These are phyloP conservation scores for Eleusine indica DNA, from an alignment of 176 grass and related monocot genomes.

Conservation along the genomic window DNA sequence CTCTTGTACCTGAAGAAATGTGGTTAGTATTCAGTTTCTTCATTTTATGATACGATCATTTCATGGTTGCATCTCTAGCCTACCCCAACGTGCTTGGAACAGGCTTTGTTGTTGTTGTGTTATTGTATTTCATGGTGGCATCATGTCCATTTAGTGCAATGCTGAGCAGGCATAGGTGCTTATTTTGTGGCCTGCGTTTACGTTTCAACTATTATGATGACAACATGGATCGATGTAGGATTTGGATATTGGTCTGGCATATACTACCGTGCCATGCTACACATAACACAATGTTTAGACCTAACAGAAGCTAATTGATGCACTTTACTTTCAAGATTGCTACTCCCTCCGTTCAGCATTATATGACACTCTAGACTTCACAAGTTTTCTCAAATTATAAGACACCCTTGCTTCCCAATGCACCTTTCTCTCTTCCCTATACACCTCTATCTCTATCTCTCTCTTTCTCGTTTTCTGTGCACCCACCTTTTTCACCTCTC, in stretches of 20 bases:
- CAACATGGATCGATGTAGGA: background rate
- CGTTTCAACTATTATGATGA: constrained; percentile 17
- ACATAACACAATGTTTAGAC: background rate
- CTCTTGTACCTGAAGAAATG: constrained; percentile 97
- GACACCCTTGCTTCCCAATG: too few species aligned
- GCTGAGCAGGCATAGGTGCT: background rate
- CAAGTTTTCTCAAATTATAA: too few species aligned
- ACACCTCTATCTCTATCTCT: too few species aligned
- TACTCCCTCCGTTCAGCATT: background rate
- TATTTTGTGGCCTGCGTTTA: constrained; percentile 1
- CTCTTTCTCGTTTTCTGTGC: too few species aligned
- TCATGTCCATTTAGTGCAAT: constrained; percentile 7
- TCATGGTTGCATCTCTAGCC: background rate
- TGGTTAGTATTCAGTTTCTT: constrained; percentile 69
- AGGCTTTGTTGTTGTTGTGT: background rate
- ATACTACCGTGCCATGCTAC: background rate
- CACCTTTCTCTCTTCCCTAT: too few species aligned
- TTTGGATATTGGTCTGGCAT: constrained; percentile 1
- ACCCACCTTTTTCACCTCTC: too few species aligned
- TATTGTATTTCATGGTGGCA: background rate
- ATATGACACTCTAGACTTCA: too few species aligned
- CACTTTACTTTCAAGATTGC: background rate
- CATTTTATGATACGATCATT: constrained; percentile 17
- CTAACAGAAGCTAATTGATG: background rate
- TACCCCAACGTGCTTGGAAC: background rate